Evolutionary conservation across 2,329 filamentous ascomycete species (phyloP).

Genomic region (Beauveria sp.): DNA sequence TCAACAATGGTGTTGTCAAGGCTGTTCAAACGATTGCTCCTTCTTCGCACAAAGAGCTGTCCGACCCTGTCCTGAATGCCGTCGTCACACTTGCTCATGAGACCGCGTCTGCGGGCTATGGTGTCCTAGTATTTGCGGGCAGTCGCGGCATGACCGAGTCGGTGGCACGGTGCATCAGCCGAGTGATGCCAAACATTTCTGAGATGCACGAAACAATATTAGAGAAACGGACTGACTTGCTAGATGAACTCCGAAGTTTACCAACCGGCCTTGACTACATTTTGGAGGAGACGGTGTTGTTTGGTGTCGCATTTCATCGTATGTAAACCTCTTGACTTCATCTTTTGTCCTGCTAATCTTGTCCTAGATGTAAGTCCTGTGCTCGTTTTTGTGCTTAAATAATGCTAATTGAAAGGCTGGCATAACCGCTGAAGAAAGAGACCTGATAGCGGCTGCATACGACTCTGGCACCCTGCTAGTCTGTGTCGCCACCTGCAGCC

Average conservation of each 20-base stretch:
- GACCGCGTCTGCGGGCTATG: conserved; percentile 60
- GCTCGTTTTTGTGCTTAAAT: neutral
- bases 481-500: conserved; percentile 68
- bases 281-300: conserved; percentile 55
- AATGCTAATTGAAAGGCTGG: conserved; percentile 41
- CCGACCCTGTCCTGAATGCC: conserved; percentile 58
- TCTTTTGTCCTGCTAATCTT: neutral
- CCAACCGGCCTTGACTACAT: conserved; percentile 58
- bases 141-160: conserved; percentile 61
- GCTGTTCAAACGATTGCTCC: conserved; percentile 41
- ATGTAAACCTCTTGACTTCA: conserved; percentile 20
- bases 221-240: conserved; percentile 53
- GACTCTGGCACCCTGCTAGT: conserved; percentile 61
- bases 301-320: conserved; percentile 70
- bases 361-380: conserved; percentile 29
- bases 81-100: conserved; percentile 64
- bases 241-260: conserved; percentile 59
- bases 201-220: conserved; percentile 40
- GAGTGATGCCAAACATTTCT: conserved; percentile 49
- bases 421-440: conserved; percentile 67
- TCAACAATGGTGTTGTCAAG: conserved; percentile 29
- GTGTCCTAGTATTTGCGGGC: conserved; percentile 65
- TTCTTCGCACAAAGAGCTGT: conserved; percentile 54
- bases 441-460: conserved; percentile 63
- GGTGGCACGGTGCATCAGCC: conserved; percentile 60